Percentiles rank a stretch among this genome's conserved stretches.
Conservation (phyloP, 768 basidiomycete genomes). For the Podaxis sp. region DNA sequence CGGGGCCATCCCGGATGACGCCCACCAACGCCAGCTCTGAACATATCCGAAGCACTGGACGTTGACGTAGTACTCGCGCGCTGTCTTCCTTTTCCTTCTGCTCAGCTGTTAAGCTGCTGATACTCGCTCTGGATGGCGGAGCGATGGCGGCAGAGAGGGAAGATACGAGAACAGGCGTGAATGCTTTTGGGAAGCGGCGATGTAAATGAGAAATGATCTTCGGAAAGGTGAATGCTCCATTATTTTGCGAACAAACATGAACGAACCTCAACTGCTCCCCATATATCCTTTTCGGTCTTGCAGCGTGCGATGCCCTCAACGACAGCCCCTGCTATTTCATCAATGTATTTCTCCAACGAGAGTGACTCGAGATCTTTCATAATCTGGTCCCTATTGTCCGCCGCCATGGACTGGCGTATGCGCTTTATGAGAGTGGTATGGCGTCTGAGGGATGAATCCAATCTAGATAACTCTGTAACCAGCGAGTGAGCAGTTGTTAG, state of each 20-base stretch:
- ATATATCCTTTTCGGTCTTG: slow-evolving; percentile 90
- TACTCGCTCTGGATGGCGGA: slow-evolving; percentile 55
- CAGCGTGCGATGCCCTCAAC: slow-evolving; percentile 85
- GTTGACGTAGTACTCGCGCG: slow-evolving; percentile 73
- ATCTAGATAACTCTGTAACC: slow-evolving; percentile 61
- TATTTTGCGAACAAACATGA: slow-evolving; percentile 3
- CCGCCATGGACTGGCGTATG: slow-evolving; percentile 81
- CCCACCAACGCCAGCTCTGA: slow-evolving; percentile 90
- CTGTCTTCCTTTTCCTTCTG: slow-evolving; percentile 94
- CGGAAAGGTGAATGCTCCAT: slow-evolving; percentile 10
- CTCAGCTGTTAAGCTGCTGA: slow-evolving; percentile 63
- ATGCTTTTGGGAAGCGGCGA: slow-evolving; percentile 78
- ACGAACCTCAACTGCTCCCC: slow-evolving; percentile 88
- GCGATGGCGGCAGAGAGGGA: slow-evolving; percentile 57
- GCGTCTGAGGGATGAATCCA: slow-evolving; percentile 94
- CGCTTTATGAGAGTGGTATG: slow-evolving; percentile 96
- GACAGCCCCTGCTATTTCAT: slow-evolving; percentile 87
- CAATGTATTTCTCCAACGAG: slow-evolving; percentile 92
- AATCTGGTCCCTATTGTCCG: slow-evolving; percentile 82
- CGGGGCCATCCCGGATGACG: slow-evolving; percentile 71
- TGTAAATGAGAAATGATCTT: slow-evolving; percentile 90
- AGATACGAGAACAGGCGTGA: slow-evolving; percentile 70
- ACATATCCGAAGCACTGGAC: slow-evolving; percentile 83
- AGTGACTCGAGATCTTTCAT: slow-evolving; percentile 91
- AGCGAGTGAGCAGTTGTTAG: not conserved